A percentile compares a stretch with the other conserved stretches of the same genome.
Evolutionary conservation across 352 stramenopile genomes (phyloP).

Genomic region (Phytophthora pluvialis): DNA sequence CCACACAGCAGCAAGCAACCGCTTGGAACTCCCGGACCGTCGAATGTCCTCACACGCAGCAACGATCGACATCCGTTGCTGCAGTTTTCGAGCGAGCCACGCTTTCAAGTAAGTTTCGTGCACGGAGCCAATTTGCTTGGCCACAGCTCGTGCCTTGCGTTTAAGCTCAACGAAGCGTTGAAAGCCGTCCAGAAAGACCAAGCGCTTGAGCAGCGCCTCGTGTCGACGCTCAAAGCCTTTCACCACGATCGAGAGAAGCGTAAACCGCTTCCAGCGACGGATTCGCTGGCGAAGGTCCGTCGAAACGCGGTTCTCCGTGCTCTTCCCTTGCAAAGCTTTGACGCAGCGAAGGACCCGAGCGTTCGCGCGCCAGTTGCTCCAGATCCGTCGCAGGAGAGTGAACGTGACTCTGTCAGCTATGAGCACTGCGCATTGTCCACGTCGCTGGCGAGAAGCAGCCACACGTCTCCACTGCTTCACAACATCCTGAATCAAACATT

Average conservation of each 20-base stretch:
- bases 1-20: constrained; percentile 31
- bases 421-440: background rate
- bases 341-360: constrained; percentile 8
- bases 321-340: constrained; percentile 17
- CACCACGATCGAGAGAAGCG: constrained; percentile 14
- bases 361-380: constrained; percentile 23
- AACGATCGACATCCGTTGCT: constrained; percentile 29
- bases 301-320: constrained; percentile 8
- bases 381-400: background rate
- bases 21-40: constrained; percentile 11
- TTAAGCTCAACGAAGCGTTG: constrained; percentile 18
- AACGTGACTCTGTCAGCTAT: background rate
- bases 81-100: constrained; percentile 32
- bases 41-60: constrained; percentile 35
- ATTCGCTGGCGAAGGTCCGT: constrained; percentile 22
- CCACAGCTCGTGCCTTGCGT: constrained; percentile 21
- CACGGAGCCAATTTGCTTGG: constrained; percentile 18
- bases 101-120: constrained; percentile 38
- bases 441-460: constrained; percentile 2
- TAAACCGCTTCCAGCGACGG: constrained; percentile 27
- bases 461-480: constrained; percentile 23
- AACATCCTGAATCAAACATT: constrained; percentile 2
- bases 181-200: constrained; percentile 34
- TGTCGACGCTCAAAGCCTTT: constrained; percentile 8
- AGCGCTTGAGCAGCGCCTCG: constrained; percentile 6